Evolutionary conservation across 768 basidiomycete species (phyloP).

Genomic region (Mycena alexandri): DNA sequence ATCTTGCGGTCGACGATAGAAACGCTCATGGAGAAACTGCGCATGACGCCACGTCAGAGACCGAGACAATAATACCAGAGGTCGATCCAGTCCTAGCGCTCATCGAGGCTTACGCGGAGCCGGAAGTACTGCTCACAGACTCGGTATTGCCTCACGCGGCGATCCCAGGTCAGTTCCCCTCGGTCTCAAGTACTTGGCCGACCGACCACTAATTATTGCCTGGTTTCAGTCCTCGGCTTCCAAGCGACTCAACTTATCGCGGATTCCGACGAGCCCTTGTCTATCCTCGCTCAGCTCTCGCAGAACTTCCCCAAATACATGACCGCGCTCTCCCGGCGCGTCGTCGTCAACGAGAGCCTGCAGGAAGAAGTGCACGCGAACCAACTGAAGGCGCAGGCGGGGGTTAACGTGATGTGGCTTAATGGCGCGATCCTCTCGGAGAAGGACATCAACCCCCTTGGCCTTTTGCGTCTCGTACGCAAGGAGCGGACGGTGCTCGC

Average conservation of each 20-base stretch:
- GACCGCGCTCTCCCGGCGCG: slow-evolving; percentile 77
- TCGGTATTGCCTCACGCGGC: slow-evolving; percentile 56
- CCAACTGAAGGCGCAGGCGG: slow-evolving; percentile 63
- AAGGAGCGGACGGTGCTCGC: slow-evolving; percentile 76
- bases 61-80: neutral
- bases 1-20: slow-evolving; percentile 93
- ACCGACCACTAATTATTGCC: slow-evolving; percentile 5
- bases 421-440: slow-evolving; percentile 78
- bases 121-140: slow-evolving; percentile 5
- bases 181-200: neutral
- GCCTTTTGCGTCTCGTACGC: slow-evolving; percentile 76
- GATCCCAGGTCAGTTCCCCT: slow-evolving; percentile 11
- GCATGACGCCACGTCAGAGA: slow-evolving; percentile 3
- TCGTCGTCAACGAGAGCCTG: slow-evolving; percentile 65
- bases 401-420: slow-evolving; percentile 77
- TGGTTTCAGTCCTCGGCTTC: slow-evolving; percentile 68
- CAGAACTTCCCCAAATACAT: slow-evolving; percentile 94
- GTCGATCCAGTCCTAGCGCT: slow-evolving; percentile 32
- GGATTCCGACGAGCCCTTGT: slow-evolving; percentile 65
- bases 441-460: slow-evolving; percentile 79
- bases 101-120: slow-evolving; percentile 34
- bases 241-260: slow-evolving; percentile 83
- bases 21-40: slow-evolving; percentile 43
- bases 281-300: slow-evolving; percentile 73
- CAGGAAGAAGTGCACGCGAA: slow-evolving; percentile 70